Percentiles rank a stretch among this genome's conserved stretches.
Conservation (phyloP, 345 rosid species). For the Physaria fendleri region DNA sequence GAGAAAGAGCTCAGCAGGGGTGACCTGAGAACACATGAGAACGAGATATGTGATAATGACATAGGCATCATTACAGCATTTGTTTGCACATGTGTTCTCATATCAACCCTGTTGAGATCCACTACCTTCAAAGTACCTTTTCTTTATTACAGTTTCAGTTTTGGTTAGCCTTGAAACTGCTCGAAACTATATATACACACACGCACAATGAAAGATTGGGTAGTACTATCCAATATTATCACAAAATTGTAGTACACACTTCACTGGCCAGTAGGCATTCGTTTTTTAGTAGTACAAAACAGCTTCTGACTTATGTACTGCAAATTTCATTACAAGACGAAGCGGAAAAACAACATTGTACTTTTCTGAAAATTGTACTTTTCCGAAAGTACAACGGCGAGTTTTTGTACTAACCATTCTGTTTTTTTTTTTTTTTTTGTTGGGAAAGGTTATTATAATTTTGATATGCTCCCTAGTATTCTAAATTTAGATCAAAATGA, state of each 20-base stretch:
- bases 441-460: no score
- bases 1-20: slow-evolving; percentile 33
- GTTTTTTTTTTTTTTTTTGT: no score
- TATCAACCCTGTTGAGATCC: slow-evolving; percentile 32
- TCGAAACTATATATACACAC: slow-evolving; percentile 9
- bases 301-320: slow-evolving; percentile 8
- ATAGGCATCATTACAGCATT: slow-evolving; percentile 17
- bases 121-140: slow-evolving; percentile 3
- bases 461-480: no score
- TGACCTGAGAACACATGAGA: slow-evolving; percentile 35
- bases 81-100: slow-evolving; percentile 23
- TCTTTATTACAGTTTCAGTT: background rate
- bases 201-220: background rate
- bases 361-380: slow-evolving; percentile 17
- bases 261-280: background rate
- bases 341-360: slow-evolving; percentile 14
- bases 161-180: background rate
- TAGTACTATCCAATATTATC: slow-evolving; percentile 17
- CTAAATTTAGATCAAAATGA: no score
- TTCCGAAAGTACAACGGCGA: slow-evolving; percentile 1
- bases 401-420: slow-evolving; percentile 26
- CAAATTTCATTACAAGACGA: background rate
- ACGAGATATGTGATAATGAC: background rate
- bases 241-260: slow-evolving; percentile 11
- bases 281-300: slow-evolving; percentile 14